These are phyloP conservation scores for Lentinula novae-zelandiae DNA, from an alignment of 1,284 basidiomycete genomes.

Conservation along the genomic window DNA sequence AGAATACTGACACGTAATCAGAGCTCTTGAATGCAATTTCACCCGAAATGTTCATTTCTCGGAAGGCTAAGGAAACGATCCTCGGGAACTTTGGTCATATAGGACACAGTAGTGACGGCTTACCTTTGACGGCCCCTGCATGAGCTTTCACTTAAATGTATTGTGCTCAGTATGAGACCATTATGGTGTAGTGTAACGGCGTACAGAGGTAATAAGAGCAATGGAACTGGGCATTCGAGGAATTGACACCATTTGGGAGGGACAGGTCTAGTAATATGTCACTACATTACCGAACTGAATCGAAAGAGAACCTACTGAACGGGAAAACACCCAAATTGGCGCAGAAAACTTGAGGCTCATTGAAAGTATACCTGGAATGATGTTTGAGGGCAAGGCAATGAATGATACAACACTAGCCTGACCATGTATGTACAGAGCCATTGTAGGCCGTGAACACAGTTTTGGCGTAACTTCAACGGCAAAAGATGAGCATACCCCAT, in stretches of 20 bases:
- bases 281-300: neutral
- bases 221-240: constrained; percentile 37
- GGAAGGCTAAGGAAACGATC: constrained; percentile 29
- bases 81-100: neutral
- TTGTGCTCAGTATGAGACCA: neutral
- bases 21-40: constrained; percentile 48
- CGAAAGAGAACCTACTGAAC: constrained; percentile 32
- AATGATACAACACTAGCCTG: neutral
- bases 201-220: constrained; percentile 40
- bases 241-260: constrained; percentile 35
- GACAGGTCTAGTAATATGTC: constrained; percentile 27
- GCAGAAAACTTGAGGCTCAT: constrained; percentile 46
- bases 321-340: constrained; percentile 33
- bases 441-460: constrained; percentile 46
- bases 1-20: constrained; percentile 37
- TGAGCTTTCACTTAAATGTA: constrained; percentile 38
- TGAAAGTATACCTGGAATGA: constrained; percentile 42
- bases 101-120: neutral
- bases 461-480: constrained; percentile 35
- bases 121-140: constrained; percentile 42
- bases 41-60: constrained; percentile 40
- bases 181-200: constrained; percentile 11
- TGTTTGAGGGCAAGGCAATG: neutral
- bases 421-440: constrained; percentile 46
- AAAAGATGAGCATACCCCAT: neutral